Conservation (phyloP, 768 basidiomycete species). For the Termitomyces bulborhizus region DNA sequence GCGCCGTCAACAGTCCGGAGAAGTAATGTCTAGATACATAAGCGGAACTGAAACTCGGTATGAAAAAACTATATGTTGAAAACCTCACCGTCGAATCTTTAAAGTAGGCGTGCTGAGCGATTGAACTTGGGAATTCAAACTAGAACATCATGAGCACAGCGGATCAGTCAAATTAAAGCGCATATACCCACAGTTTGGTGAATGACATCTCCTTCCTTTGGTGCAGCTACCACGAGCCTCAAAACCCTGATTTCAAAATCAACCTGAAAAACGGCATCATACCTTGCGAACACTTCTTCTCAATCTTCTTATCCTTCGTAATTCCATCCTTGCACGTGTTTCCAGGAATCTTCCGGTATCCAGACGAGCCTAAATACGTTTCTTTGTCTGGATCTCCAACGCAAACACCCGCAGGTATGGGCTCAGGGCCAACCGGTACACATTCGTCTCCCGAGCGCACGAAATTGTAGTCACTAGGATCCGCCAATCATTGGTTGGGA, state of each 20-base stretch:
- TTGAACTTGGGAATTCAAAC: conserved; percentile 59
- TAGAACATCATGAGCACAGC: conserved; percentile 20
- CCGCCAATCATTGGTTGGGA: neutral
- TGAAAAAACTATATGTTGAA: neutral
- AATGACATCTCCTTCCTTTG: conserved; percentile 68
- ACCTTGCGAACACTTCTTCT: conserved; percentile 81
- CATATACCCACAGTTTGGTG: conserved; percentile 59
- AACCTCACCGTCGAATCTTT: conserved; percentile 57
- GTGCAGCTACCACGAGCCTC: conserved; percentile 51
- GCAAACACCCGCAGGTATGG: conserved; percentile 75
- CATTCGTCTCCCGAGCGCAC: conserved; percentile 71
- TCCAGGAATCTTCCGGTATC: conserved; percentile 88
- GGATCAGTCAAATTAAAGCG: neutral
- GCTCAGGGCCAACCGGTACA: conserved; percentile 82
- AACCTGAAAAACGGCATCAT: conserved; percentile 22
- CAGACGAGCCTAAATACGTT: conserved; percentile 82
- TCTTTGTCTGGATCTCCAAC: conserved; percentile 38
- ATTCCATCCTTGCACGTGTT: conserved; percentile 77
- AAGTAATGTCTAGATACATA: conserved; percentile 62
- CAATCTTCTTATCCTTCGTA: conserved; percentile 60
- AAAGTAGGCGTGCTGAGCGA: conserved; percentile 84
- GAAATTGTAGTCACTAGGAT: conserved; percentile 80
- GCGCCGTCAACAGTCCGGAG: conserved; percentile 70
- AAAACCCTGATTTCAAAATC: neutral
- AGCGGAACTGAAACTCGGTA: conserved; percentile 4